Evolutionary conservation across 2,329 filamentous ascomycete genomes (phyloP).

Genomic region (Rasamsonia emersonii): DNA sequence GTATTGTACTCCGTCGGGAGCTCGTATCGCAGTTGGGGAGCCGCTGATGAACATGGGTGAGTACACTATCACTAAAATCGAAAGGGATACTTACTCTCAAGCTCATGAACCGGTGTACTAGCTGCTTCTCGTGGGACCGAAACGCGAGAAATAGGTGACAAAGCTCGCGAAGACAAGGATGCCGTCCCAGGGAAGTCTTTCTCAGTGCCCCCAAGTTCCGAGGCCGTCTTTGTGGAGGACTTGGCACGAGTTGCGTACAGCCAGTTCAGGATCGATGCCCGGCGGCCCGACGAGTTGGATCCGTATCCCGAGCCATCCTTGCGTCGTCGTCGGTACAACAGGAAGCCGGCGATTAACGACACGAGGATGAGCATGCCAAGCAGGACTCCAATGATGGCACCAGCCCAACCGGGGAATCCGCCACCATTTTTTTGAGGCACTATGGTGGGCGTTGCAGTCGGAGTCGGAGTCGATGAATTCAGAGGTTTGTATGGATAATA

Average conservation of each 20-base stretch:
- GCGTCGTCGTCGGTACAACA: constrained; percentile 13
- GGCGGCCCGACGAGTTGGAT: background rate
- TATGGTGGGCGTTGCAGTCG: background rate
- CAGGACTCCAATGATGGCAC: constrained; percentile 40
- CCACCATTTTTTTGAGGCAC: constrained; percentile 10
- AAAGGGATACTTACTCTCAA: background rate
- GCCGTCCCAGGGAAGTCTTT: background rate
- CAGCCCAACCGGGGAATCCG: constrained; percentile 48
- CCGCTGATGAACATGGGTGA: background rate
- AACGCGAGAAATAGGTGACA: background rate
- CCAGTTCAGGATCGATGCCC: background rate
- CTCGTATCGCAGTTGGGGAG: background rate
- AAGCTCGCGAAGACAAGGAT: background rate
- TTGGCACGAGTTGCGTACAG: no score
- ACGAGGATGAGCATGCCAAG: constrained; percentile 11
- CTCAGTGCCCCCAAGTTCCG: background rate
- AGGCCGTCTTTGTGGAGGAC: no score
- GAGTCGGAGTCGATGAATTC: background rate
- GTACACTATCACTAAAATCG: background rate
- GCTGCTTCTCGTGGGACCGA: background rate
- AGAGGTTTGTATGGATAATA: background rate
- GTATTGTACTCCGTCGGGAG: background rate
- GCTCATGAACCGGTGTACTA: background rate
- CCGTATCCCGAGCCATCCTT: background rate
- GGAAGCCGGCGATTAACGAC: constrained; percentile 10